Percentiles rank a stretch among this genome's conserved stretches.
phyloP scores from a whole-genome alignment of 1,139 yeast genomes.

The Pichia sp. region DNA sequence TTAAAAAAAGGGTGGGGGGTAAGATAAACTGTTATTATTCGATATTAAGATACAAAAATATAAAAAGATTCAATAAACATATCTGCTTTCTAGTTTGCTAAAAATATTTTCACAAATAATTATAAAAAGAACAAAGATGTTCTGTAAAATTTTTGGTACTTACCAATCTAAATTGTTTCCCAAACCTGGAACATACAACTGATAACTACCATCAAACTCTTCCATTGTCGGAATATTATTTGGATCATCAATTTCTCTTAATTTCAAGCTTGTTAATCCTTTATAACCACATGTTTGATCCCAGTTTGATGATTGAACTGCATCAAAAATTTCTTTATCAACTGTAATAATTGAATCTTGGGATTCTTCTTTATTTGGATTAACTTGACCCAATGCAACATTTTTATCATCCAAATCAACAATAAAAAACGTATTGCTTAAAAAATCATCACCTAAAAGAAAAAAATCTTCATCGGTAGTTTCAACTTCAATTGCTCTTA shows the following conservation, averaged over 20 bases:
- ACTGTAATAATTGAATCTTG: conserved; percentile 6
- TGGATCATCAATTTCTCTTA: conserved; percentile 2
- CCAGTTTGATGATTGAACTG: conserved; percentile 9
- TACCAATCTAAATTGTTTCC: conserved; percentile 7
- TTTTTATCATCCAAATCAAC: conserved; percentile 40
- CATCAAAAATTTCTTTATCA: conserved; percentile 9
- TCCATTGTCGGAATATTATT: not conserved
- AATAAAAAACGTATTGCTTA: conserved; percentile 41
- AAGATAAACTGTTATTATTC: no score
- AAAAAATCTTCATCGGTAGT: conserved; percentile 14
- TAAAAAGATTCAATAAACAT: no score
- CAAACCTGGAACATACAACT: conserved; percentile 4
- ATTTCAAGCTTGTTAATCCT: conserved; percentile 1
- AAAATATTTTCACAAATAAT: no score
- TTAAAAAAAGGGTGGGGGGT: no score
- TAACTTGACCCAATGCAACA: conserved; percentile 40
- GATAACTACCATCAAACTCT: not conserved
- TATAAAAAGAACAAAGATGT: no score
- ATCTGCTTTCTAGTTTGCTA: no score
- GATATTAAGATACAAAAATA: no score
- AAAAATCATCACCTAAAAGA: conserved; percentile 40
- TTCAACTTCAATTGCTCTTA: conserved; percentile 9
- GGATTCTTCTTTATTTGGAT: conserved; percentile 1
- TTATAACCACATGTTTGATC: conserved; percentile 9
- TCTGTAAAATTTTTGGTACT: no score